Evolutionary conservation across 1,284 basidiomycete genomes (phyloP).

Genomic region (Ceratobasidium sp.): DNA sequence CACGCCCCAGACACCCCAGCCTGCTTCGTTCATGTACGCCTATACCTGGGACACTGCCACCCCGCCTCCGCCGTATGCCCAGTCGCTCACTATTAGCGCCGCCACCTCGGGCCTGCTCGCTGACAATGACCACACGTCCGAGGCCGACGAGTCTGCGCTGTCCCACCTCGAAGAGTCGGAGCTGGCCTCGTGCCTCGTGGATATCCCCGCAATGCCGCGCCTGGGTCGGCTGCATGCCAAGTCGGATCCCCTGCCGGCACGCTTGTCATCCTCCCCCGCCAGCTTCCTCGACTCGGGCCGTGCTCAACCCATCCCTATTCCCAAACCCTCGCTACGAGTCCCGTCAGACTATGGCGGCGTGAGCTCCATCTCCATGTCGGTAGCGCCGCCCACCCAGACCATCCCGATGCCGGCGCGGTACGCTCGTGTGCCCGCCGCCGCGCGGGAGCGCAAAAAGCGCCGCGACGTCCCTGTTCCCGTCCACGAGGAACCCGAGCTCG

Average conservation of each 20-base stretch:
- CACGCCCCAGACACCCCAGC: not conserved
- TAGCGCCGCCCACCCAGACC: not conserved
- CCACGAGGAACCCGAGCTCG: not conserved
- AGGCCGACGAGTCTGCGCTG: not conserved
- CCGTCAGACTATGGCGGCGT: slow-evolving; percentile 29
- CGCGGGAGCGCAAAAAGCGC: not conserved
- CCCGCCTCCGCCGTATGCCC: not conserved
- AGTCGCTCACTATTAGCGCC: no score
- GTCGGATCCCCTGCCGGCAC: slow-evolving; percentile 10
- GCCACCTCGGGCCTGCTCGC: no score
- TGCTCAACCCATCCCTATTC: slow-evolving; percentile 27
- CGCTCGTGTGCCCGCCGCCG: not conserved
- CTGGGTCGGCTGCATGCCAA: slow-evolving; percentile 9
- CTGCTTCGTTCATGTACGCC: not conserved
- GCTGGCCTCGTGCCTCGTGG: not conserved
- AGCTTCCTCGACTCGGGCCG: not conserved
- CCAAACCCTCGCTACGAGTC: slow-evolving; percentile 13
- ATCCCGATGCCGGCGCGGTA: not conserved
- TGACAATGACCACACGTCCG: no score
- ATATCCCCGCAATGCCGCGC: not conserved
- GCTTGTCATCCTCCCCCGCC: not conserved
- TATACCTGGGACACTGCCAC: not conserved
- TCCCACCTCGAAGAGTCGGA: not conserved
- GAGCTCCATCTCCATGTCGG: not conserved
- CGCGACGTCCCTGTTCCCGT: not conserved